Base-by-base conservation (phyloP, 352 stramenopile genomes). In the Halophytophthora polymorphica region DNA sequence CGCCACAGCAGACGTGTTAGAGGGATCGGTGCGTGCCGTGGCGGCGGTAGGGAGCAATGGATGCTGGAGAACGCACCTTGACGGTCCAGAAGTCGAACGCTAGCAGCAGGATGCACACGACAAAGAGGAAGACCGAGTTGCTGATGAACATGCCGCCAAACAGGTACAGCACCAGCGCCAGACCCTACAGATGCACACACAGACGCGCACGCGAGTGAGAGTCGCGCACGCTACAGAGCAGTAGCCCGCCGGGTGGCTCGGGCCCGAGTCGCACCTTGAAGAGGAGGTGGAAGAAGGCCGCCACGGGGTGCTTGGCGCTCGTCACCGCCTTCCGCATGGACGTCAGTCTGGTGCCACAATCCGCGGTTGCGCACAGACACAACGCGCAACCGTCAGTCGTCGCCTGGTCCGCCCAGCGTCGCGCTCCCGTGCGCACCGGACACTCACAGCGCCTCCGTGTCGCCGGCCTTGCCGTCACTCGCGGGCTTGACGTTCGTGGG, bases 41-140 rank as follows among this genome's bases (percentile, higher is more conserved):
- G n/a, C n/a, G n/a, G n/a, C n/a, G n/a, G 29, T 12, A 53, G 44
- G 91, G 89, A 2, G 17, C 8, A 50, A 55, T 31, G 8, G 10
- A 34, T 52, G 5, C 14, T n/a, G 6, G 43, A 36, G 14, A 1
- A 60, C 59, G 14, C 50, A 87, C 76, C 69, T 99, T 99, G 25
- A 99, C 96, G 0, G 96, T 97, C 96, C 96, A 99, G 69, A 99
- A 99, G 72, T 99, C 97, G 42, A 98, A 98, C 8, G 96, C 92
- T 29, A 98, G 56, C 2, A 98, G 67, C 17, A 99, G 59, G 40
- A 99, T 98, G 68, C 92, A 98, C 15, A 98, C 59, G 19, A 99
- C 96, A 22, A 97, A 98, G 53, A 98, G 86, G 57, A 98, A 97
- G 35, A 99, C 89, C 56, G 97, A 98, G 77, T 93, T 97, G 54